Base-by-base conservation (phyloP, 148 eudicot genomes). In the Heliosperma pusillum region DNA sequence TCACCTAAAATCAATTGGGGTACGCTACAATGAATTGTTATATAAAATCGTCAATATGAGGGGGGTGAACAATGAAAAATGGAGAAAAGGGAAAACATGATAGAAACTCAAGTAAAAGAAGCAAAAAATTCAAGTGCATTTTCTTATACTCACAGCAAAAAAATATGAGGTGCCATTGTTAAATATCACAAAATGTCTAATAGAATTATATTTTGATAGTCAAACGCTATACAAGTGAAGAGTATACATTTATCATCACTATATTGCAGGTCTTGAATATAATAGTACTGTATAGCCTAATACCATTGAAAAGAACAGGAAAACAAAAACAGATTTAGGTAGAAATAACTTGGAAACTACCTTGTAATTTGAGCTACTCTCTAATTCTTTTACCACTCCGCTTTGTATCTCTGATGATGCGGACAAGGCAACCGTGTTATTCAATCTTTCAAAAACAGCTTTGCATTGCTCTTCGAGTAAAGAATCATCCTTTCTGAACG, bases 311-410 rank as follows among this genome's bases (percentile, higher is more conserved):
- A 84, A 68, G 50, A 89, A 72, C n/a, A 88, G 69, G 45, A 86
- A 45, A 36, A 85, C 75, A 83, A 84, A 74, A 69, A 82, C 65
- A 80, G 83, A 78, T 78, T 71, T 52, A 77, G 73, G 82, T 68
- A 76, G 63, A 66, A 65, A 64, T 69, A 83, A 80, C 85, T 82
- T 75, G 76, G 82, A 88, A 88, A 87, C 87, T 92, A 92, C 97
- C 98, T 92, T 86, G 81, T 76, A 62, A 33, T 85, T 78, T 83
- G 75, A 61, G 77, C 72, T 69, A 77, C 74, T 75, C 63, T 74
- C 79, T 24, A 42, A 45, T 52, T 71, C 56, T 74, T 80, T 86
- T 70, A 74, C 83, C 19, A 67, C 42, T 64, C 70, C 19, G 45
- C 30, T 74, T 59, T 76, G 79, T 75, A 69, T 75, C 72, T 82